Evolutionary conservation across 768 basidiomycete species (phyloP), one percentile per base, ranked within the genome.

Genomic region (Suillus bovinus): DNA sequence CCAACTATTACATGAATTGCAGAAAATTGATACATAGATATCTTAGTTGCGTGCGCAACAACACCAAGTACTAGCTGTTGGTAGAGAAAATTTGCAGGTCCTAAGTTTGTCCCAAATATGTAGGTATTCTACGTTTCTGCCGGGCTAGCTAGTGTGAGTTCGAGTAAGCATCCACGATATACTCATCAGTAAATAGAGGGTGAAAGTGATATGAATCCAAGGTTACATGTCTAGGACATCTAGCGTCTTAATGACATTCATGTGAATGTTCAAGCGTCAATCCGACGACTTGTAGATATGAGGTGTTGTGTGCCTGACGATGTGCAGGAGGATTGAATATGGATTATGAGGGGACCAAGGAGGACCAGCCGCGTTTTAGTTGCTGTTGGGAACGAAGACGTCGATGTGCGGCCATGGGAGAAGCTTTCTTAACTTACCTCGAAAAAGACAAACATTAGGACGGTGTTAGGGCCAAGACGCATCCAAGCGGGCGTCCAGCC

Each of bases 401-500:
- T 46, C n/a, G 47, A 27, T 34, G 20, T 50, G 8, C 31, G 36
- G 9, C 4, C 14, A 1, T 2, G 10, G 52, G 63, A 64, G 42
- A 16, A 58, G 33, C 62, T 29, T 36, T 46, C 17, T 27, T 38
- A n/a, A 60, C 78, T 55, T 66, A 89, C 91, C 79, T 94, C 92
- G 65, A 89, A 88, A 76, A 93, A 92, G 54, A 94, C 87, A 74
- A 93, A 94, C 76, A 94, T 83, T 5, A 94, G 78, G 38, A 94
- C 81, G 1, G 93, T 94, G 71, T 93, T 93, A 2, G 92, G 92
- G 33, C 88, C 91, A 47, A 94, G 76, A 54, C 93, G 86, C 67
- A 90, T 85, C 75, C 93, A 94, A 9, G 93, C 90, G 3, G 93
- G 93, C 20, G 90, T 90, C 93, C 93, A 94, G 38, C 93, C 93